phyloP scores from a whole-genome alignment of 805 yeast genomes.

The Suhomyces sp. region DNA sequence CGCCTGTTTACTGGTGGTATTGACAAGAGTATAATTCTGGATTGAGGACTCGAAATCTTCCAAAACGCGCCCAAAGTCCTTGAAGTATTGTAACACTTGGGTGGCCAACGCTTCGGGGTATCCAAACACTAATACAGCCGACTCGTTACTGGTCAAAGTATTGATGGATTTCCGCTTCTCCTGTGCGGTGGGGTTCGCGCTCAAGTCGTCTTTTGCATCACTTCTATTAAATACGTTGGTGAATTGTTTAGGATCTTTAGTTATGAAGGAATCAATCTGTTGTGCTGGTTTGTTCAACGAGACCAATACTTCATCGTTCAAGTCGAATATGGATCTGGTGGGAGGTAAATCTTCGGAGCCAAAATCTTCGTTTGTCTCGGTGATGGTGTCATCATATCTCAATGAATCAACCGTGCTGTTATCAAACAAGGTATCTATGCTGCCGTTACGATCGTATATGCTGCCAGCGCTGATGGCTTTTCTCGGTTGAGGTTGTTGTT shows the following conservation, averaged over 20 bases:
- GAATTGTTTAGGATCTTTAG: constrained; percentile 46
- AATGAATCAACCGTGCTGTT: constrained; percentile 16
- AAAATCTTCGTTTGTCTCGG: constrained; percentile 30
- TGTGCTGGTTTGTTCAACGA: constrained; percentile 34
- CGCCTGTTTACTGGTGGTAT: not conserved
- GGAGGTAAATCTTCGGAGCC: constrained; percentile 47
- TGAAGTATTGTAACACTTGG: constrained; percentile 66
- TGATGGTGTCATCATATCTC: constrained; percentile 28
- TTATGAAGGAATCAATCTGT: constrained; percentile 39
- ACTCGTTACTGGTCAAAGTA: constrained; percentile 39
- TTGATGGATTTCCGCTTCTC: constrained; percentile 14
- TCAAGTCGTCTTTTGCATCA: not conserved
- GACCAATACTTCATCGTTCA: constrained; percentile 41
- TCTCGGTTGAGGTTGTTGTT: constrained; percentile 21
- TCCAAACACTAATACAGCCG: constrained; percentile 83
- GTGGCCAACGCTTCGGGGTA: constrained; percentile 76
- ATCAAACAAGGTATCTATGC: constrained; percentile 22
- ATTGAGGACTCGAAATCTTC: constrained; percentile 59
- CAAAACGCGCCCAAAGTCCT: constrained; percentile 73
- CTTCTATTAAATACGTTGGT: constrained; percentile 43
- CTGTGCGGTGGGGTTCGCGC: constrained; percentile 1
- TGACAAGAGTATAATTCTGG: constrained; percentile 9
- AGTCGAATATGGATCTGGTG: constrained; percentile 47
- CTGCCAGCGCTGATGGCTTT: constrained; percentile 13
- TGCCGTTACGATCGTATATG: constrained; percentile 6